These are phyloP conservation scores for Nothopassalora personata DNA, from an alignment of 2,329 filamentous ascomycete genomes.

Conservation along the genomic window DNA sequence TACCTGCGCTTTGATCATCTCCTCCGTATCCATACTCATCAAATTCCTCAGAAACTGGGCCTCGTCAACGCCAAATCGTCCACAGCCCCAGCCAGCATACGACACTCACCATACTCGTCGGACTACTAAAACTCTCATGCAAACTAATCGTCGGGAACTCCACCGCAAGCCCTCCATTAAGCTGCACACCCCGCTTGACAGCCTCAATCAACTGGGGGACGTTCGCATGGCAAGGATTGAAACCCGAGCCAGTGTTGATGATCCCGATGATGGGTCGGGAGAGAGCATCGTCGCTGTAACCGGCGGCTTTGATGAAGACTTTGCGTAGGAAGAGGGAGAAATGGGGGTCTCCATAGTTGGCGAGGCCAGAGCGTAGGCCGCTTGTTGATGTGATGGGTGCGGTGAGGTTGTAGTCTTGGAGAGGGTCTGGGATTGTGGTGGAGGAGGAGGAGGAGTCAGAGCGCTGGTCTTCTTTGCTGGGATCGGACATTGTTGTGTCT, in stretches of 20 bases:
- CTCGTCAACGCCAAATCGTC: too few species aligned
- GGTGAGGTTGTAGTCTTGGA: slow-evolving; percentile 54
- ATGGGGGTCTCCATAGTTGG: slow-evolving; percentile 67
- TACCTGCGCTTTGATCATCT: slow-evolving; percentile 65
- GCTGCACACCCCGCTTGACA: slow-evolving; percentile 61
- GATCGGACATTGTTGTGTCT: neutral
- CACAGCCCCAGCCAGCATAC: too few species aligned
- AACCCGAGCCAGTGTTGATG: slow-evolving; percentile 66
- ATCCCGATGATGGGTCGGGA: slow-evolving; percentile 68
- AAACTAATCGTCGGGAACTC: slow-evolving; percentile 71
- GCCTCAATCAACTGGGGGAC: slow-evolving; percentile 67
- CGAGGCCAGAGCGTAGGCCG: slow-evolving; percentile 60
- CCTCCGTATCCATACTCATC: slow-evolving; percentile 76
- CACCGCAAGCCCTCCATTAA: slow-evolving; percentile 62
- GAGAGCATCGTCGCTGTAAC: slow-evolving; percentile 67
- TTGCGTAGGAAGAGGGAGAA: slow-evolving; percentile 71
- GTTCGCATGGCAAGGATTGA: slow-evolving; percentile 72
- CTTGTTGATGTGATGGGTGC: slow-evolving; percentile 46
- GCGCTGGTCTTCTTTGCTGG: neutral
- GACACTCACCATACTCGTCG: slow-evolving; percentile 58
- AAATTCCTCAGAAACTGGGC: slow-evolving; percentile 57
- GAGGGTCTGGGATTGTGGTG: neutral
- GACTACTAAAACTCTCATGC: slow-evolving; percentile 63
- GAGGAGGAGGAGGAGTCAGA: neutral
- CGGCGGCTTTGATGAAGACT: slow-evolving; percentile 71